Base-by-base conservation (phyloP, 495 filamentous ascomycete species). In the Xeromyces bisporus region DNA sequence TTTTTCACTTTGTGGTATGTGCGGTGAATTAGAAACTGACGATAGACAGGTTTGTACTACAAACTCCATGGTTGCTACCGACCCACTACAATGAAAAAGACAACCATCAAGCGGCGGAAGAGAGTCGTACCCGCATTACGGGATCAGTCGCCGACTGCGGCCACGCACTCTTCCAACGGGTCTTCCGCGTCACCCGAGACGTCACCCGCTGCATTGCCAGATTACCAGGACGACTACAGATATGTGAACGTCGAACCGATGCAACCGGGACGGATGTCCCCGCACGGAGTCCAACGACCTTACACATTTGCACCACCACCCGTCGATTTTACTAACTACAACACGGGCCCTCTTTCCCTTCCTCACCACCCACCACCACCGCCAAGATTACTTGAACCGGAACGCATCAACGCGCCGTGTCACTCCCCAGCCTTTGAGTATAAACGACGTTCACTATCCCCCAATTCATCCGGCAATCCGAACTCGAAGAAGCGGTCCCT, bases 31-130 rank as follows among this genome's bases (percentile, higher is more conserved):
- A n/a, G n/a, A n/a, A n/a, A n/a, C n/a, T n/a, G n/a, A n/a, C n/a
- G n/a, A n/a, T n/a, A n/a, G n/a, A n/a, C n/a, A 94, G 86, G 86
- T 18, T 60, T 96, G n/a, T 96, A 96, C 47, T 82, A 92, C 54
- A 97, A 96, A 51, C 73, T 97, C 1, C 89, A 97, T 47, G 85
- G 86, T 32, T 74, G 80, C 29, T 87, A 93, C 55, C 71, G 89
- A 18, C 89, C 89, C 5, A 79, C 84, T 8, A 79, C 79, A 0
- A 96, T 97, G 91, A 97, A 97, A 55, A 96, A 93, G 55, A 77
- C 79, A 0, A 74, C 89, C 31, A 97, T 97, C 51, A 96, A 96
- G 55, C 72, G 89, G 25, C 75, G 89, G 36, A 97, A 96, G 59
- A 77, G 89, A 12, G 85, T 97, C 10, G 83, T 97, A 25, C 87